Conservation (phyloP, 2,329 filamentous ascomycete genomes). For the Myriosclerotinia curreyana region DNA sequence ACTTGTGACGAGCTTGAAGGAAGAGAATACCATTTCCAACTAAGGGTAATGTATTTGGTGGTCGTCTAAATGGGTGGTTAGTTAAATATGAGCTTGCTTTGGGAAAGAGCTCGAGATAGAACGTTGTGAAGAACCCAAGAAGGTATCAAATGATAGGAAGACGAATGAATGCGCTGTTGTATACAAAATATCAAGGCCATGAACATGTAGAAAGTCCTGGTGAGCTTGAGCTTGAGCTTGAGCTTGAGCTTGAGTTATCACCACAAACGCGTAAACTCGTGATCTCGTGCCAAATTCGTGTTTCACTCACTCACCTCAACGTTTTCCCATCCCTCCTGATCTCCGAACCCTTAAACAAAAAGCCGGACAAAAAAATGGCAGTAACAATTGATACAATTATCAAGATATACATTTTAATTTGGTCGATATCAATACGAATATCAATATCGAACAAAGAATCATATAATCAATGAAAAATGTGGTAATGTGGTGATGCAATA, state of each 20-base stretch:
- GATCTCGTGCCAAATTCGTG: constrained; percentile 5
- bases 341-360: constrained; percentile 28
- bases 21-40: constrained; percentile 61
- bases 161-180: background rate
- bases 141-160: background rate
- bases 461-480: constrained; percentile 1
- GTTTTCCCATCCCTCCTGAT: constrained; percentile 35
- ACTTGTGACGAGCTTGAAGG: constrained; percentile 55
- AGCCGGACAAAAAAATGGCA: constrained; percentile 21
- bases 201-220: background rate
- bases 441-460: background rate
- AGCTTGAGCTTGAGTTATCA: too few relatives aligned
- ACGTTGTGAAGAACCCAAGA: background rate
- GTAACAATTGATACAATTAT: constrained; percentile 26
- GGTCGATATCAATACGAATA: background rate
- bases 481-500: constrained; percentile 16
- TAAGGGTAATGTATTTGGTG: constrained; percentile 45
- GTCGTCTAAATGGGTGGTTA: constrained; percentile 28
- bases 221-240: too few relatives aligned
- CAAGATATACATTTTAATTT: constrained; percentile 30
- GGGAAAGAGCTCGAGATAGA: background rate
- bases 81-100: background rate
- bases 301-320: constrained; percentile 32
- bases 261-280: background rate
- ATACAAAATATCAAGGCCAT: background rate